Conservation (phyloP, 352 stramenopile species). For the Globisporangium rhizosaccharum region DNA sequence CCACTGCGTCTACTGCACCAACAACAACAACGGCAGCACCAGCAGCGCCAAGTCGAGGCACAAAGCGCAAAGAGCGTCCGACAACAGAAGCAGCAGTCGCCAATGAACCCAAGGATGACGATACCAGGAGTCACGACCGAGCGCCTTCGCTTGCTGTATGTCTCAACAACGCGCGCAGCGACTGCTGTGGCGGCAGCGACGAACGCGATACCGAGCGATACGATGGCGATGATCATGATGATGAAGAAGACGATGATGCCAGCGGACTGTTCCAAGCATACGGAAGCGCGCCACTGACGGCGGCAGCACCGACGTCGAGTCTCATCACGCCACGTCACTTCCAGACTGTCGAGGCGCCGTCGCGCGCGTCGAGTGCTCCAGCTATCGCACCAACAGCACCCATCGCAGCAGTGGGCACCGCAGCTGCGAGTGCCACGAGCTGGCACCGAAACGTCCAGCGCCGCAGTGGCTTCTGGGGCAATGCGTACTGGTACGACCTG, state of each 20-base stretch:
- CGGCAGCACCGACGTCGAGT: too few relatives aligned
- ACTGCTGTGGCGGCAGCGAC: neutral
- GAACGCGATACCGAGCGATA: neutral
- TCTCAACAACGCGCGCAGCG: neutral
- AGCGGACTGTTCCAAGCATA: too few relatives aligned
- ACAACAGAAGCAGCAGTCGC: neutral
- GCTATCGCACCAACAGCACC: too few relatives aligned
- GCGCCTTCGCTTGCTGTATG: neutral
- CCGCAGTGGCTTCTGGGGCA: constrained; percentile 64
- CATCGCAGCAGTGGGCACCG: too few relatives aligned
- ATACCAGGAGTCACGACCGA: neutral
- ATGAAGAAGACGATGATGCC: too few relatives aligned
- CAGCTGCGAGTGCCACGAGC: constrained; percentile 11
- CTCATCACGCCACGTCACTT: too few relatives aligned
- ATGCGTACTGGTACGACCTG: constrained; percentile 77
- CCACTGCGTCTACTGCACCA: neutral
- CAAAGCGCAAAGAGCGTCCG: constrained; percentile 9
- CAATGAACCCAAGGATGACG: too few relatives aligned
- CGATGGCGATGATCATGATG: too few relatives aligned
- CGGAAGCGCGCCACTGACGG: too few relatives aligned
- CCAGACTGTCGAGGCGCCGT: too few relatives aligned
- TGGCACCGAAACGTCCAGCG: constrained; percentile 62
- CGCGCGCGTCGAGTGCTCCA: too few relatives aligned
- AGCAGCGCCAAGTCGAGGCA: neutral
- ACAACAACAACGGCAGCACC: neutral